Conservation (phyloP, 2,329 filamentous ascomycete species). For the Xylaria arbuscula region DNA sequence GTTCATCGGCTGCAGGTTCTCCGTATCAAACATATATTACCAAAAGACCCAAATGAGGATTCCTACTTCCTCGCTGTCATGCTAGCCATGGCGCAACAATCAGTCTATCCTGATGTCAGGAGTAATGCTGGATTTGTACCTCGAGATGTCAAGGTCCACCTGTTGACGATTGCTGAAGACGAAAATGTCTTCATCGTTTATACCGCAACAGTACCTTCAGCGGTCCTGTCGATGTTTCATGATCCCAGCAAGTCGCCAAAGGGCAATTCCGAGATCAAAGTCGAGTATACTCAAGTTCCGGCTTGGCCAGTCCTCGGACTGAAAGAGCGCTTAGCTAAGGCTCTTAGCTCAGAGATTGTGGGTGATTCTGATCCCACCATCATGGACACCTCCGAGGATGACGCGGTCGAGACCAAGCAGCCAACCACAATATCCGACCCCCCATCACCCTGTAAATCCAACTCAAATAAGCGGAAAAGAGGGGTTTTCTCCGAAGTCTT, state of each 20-base stretch:
- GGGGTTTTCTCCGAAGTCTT: constrained; percentile 47
- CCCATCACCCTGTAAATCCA: neutral
- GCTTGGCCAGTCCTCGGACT: constrained; percentile 67
- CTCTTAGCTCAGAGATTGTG: constrained; percentile 63
- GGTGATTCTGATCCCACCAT: constrained; percentile 55
- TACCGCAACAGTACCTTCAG: constrained; percentile 59
- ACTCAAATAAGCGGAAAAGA: constrained; percentile 45
- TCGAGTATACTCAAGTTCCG: constrained; percentile 61
- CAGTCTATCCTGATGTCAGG: constrained; percentile 57
- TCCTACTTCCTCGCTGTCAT: constrained; percentile 64
- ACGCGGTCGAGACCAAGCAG: neutral
- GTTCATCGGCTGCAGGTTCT: constrained; percentile 61
- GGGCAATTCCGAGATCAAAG: constrained; percentile 54
- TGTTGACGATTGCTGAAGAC: constrained; percentile 61
- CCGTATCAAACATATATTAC: constrained; percentile 60
- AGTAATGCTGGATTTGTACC: constrained; percentile 41
- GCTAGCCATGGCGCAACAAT: constrained; percentile 67
- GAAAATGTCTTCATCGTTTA: constrained; percentile 65
- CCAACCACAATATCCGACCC: no score
- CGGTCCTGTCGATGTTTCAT: constrained; percentile 63
- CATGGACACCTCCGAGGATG: constrained; percentile 60
- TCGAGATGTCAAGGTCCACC: constrained; percentile 60
- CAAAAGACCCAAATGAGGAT: constrained; percentile 62
- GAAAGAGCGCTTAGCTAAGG: constrained; percentile 65
- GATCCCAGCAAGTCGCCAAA: constrained; percentile 56